Conservation (phyloP, 495 filamentous ascomycete genomes). For the Neurospora sp. region DNA sequence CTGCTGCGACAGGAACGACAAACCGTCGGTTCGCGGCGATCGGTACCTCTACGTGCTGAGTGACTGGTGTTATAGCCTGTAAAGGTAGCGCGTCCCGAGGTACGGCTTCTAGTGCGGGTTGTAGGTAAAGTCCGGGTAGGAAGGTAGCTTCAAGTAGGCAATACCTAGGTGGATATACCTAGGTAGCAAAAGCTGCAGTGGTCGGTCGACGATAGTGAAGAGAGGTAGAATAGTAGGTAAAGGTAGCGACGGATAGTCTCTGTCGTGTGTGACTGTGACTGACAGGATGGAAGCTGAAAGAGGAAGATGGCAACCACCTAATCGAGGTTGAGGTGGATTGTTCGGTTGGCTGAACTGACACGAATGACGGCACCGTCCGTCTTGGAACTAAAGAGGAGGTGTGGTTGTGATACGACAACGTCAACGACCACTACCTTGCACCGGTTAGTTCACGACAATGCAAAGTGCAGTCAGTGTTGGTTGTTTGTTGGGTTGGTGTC, state of each 20-base stretch:
- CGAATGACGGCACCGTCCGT: neutral
- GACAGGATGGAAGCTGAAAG: neutral
- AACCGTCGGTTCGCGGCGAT: neutral
- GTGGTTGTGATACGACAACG: neutral
- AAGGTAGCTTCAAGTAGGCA: neutral
- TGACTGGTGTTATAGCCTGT: neutral
- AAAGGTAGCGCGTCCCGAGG: neutral
- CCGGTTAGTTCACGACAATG: neutral
- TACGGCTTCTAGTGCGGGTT: neutral
- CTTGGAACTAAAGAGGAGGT: neutral
- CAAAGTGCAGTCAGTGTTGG: neutral
- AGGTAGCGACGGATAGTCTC: neutral
- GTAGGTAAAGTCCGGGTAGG: neutral
- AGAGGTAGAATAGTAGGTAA: neutral
- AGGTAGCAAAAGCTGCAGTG: neutral
- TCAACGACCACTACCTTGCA: neutral
- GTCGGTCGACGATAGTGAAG: neutral
- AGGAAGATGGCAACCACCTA: neutral
- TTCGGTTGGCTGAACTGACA: neutral
- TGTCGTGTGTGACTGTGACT: neutral
- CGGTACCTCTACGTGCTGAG: no score
- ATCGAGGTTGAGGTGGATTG: neutral
- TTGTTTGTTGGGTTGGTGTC: neutral
- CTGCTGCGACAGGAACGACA: neutral
- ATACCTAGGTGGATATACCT: neutral